These are phyloP conservation scores for Suillus tomentosus DNA, from an alignment of 768 basidiomycete genomes.

Conservation along the genomic window DNA sequence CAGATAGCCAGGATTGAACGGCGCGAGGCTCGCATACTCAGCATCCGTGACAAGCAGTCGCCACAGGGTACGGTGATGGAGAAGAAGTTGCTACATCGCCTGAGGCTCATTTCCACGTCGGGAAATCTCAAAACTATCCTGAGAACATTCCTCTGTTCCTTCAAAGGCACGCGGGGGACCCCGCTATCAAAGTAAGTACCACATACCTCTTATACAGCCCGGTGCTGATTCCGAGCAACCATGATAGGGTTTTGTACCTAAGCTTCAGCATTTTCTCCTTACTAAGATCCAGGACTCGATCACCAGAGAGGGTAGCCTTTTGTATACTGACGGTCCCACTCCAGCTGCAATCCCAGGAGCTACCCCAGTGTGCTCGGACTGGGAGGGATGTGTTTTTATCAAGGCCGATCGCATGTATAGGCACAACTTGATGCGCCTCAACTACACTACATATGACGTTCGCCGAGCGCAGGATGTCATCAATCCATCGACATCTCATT, in stretches of 20 bases:
- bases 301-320: slow-evolving; percentile 14
- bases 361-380: neutral
- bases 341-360: too few species aligned
- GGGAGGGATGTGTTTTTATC: neutral
- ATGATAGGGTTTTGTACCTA: slow-evolving; percentile 12
- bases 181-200: slow-evolving; percentile 21
- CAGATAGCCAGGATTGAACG: neutral
- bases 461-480: slow-evolving; percentile 1
- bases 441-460: slow-evolving; percentile 9
- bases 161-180: slow-evolving; percentile 23
- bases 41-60: slow-evolving; percentile 1
- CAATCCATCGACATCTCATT: slow-evolving; percentile 4
- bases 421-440: slow-evolving; percentile 1
- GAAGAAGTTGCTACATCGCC: too few species aligned
- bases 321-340: too few species aligned
- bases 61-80: too few species aligned
- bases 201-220: neutral
- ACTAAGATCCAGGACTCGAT: slow-evolving; percentile 5
- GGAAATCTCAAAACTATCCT: slow-evolving; percentile 9
- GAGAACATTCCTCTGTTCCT: slow-evolving; percentile 7
- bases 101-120: slow-evolving; percentile 14
- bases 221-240: neutral
- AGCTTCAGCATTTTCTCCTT: slow-evolving; percentile 16
- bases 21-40: neutral
- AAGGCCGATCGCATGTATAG: neutral